Base-by-base conservation (phyloP, 2,329 filamentous ascomycete species). In the Fusarium burgessii region DNA sequence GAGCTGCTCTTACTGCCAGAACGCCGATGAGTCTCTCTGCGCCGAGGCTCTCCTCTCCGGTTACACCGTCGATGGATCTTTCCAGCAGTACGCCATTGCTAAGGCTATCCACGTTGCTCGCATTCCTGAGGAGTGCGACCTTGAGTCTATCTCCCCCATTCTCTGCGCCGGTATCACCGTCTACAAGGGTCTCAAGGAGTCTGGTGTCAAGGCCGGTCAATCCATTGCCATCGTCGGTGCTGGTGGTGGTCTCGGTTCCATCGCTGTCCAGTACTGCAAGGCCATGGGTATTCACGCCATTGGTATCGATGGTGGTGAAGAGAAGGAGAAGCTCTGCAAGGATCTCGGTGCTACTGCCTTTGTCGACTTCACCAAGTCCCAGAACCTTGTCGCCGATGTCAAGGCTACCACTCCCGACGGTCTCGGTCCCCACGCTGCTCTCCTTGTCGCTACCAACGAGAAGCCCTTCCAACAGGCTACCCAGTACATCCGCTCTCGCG, bases 391-490 rank as follows among this genome's bases (percentile, higher is more conserved):
- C 74, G 89, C 89, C 74, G 93, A 97, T 72, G 95, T 98, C 71
- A 93, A 94, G 85, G 90, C 89, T 49, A 91, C 91, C 32, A 97
- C 93, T 2, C 83, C 89, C 32, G 94, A 95, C 75, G 93, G 93
- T 23, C 87, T 93, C 18, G 95, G 95, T 56, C 94, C 95, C 8
- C 92, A 97, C 77, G 95, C 94, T 41, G 94, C 95, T 68, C 86
- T 98, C 73, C 87, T 98, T 46, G 89, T 98, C 66, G 95, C 95
- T 68, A 94, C 93, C 56, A 89, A 86, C 76, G 95, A 98, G 88
- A 93, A 92, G 86, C 95, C 95, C 58, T 98, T 98, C 90, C 94
- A 97, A 84, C 95, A 98, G 85, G 95, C 95, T 43, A 90, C 93
- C 50, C 91, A 89, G 82, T 97, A 98, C 82, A 91, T 97, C 69